Percentiles rank a stretch among this genome's conserved stretches.
phyloP scores from a whole-genome alignment of 208 protist genomes.

The Tetramitus jugosus region DNA sequence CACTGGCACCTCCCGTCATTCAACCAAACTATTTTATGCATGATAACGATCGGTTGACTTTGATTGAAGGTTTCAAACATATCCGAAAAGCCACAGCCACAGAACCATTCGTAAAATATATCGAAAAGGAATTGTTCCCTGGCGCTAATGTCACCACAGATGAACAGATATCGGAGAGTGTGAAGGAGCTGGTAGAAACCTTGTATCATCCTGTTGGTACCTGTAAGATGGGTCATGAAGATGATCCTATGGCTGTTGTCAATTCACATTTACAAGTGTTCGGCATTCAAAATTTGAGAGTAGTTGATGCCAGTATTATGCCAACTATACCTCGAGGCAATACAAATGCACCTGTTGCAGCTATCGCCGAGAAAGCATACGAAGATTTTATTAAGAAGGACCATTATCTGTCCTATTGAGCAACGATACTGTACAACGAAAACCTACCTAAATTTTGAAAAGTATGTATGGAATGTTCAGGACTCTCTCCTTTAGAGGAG shows the following conservation, averaged over 20 bases:
- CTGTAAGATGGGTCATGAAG: slow-evolving; percentile 34
- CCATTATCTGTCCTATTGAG: too few species aligned
- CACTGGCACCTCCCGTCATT: background rate
- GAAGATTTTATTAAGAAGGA: background rate
- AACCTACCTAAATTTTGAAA: too few species aligned
- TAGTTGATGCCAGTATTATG: slow-evolving; percentile 43
- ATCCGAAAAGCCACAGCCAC: background rate
- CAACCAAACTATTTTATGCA: background rate
- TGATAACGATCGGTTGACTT: background rate
- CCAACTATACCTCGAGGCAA: slow-evolving; percentile 37
- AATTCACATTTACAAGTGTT: slow-evolving; percentile 20
- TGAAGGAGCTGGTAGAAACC: background rate
- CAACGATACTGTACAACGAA: too few species aligned
- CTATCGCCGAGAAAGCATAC: slow-evolving; percentile 31
- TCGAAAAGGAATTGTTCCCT: background rate
- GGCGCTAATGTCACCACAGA: background rate
- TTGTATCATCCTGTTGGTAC: slow-evolving; percentile 35
- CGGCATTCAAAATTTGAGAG: slow-evolving; percentile 32
- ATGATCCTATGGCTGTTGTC: slow-evolving; percentile 30
- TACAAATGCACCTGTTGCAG: slow-evolving; percentile 35
- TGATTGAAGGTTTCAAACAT: background rate
- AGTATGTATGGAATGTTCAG: too few species aligned
- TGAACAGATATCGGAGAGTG: background rate
- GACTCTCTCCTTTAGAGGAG: too few species aligned
- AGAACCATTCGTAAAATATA: background rate